These are phyloP conservation scores for Maudiozyma saulgeensis DNA, from an alignment of 805 yeast species.

Conservation along the genomic window DNA sequence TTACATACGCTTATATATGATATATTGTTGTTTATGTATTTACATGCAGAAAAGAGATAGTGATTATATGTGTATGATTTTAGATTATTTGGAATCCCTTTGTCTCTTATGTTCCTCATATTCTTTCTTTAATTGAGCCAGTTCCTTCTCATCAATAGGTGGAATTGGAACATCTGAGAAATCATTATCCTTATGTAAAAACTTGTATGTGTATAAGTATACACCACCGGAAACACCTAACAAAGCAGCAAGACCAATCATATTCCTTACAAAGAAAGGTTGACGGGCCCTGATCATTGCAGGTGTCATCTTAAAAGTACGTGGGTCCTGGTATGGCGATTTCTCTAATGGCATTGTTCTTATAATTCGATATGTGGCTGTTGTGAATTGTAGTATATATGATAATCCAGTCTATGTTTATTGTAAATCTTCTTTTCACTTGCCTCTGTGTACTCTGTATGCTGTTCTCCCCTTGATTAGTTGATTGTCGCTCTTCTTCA, in stretches of 20 bases:
- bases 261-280: slow-evolving; percentile 76
- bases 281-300: slow-evolving; percentile 84
- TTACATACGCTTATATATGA: background rate
- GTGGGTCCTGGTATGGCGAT: slow-evolving; percentile 49
- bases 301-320: slow-evolving; percentile 81
- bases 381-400: background rate
- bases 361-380: no score
- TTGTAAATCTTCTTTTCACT: background rate
- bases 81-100: background rate
- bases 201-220: slow-evolving; percentile 53
- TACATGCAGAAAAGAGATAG: background rate
- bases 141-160: slow-evolving; percentile 72
- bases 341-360: slow-evolving; percentile 24
- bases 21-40: background rate
- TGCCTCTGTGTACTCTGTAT: background rate
- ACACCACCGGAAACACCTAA: slow-evolving; percentile 61
- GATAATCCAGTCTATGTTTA: background rate
- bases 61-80: background rate
- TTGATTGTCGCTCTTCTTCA: no score
- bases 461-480: background rate
- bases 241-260: slow-evolving; percentile 48
- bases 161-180: slow-evolving; percentile 91
- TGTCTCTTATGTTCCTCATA: slow-evolving; percentile 37
- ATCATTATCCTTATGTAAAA: slow-evolving; percentile 60
- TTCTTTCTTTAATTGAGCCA: slow-evolving; percentile 62